Base-by-base conservation (phyloP, 176 grass and related monocot species). In the Raddia guianensis region DNA sequence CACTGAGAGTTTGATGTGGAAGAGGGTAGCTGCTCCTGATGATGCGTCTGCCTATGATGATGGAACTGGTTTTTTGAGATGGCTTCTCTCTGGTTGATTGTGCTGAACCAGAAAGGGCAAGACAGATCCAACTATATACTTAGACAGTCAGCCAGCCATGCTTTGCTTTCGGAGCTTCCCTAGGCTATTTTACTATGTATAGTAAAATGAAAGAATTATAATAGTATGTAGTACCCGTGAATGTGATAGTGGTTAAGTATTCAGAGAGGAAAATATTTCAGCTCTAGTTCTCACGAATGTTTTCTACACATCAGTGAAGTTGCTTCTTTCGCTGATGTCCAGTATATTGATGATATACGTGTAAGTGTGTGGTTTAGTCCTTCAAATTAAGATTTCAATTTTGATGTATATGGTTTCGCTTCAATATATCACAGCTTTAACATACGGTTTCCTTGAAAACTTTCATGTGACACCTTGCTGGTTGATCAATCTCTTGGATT, bases 1-100 rank as follows among this genome's bases (percentile, higher is more conserved):
- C 1, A 34, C 86, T 1, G 80, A 89, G 1, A 76, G 70, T 68
- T 82, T 86, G 72, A 63, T 72, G 70, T 50, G 70, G 6, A 92
- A 83, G 44, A 92, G 83, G 80, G 79, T 89, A 53, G 83, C 68
- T 9, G 71, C 76, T 63, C 76, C 72, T 77, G 71, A 64, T 63
- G 82, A 82, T n/a, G 85, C 49, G 4, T 63, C 82, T 63, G 85
- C 86, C 64, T 49, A 61, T 43, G 78, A 68, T 18, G 86, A 91
- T 55, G 90, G 68, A 63, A 73, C 49, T 20, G 82, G 55, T 37
- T 88, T 82, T 66, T 66, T 88, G 85, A 85, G 85, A 61, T 91
- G 82, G 89, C 79, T 91, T 76, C 70, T 75, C 2, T 76, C 70
- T 1, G 77, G 63, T 57, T 85, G 70, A 81, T 63, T 40, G 6